These are phyloP conservation scores for Gomphus bonarii DNA, from an alignment of 1,284 basidiomycete genomes.

Conservation along the genomic window DNA sequence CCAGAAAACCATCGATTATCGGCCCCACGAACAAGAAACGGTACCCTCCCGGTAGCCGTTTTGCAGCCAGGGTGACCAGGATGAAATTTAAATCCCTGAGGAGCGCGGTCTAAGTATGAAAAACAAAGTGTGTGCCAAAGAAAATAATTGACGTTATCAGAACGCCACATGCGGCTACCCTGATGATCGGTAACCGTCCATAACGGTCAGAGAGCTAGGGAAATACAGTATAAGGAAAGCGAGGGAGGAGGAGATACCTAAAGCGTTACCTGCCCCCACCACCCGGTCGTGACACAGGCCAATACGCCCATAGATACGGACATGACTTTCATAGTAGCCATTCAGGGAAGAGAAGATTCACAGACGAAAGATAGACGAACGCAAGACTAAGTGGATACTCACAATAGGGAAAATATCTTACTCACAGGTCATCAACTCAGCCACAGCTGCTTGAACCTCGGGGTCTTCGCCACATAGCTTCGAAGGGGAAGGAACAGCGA, in stretches of 20 bases:
- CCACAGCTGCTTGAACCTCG: constrained; percentile 60
- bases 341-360: not conserved
- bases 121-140: not conserved
- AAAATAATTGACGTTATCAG: constrained; percentile 35
- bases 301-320: constrained; percentile 62
- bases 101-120: constrained; percentile 5
- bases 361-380: not conserved
- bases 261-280: constrained; percentile 67
- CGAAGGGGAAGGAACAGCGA: constrained; percentile 6
- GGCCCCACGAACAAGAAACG: constrained; percentile 73
- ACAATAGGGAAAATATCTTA: constrained; percentile 8
- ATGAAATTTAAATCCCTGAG: constrained; percentile 55
- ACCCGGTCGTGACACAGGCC: constrained; percentile 67
- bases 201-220: constrained; percentile 65
- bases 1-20: constrained; percentile 65
- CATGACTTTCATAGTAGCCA: constrained; percentile 32
- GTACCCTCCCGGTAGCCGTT: constrained; percentile 66
- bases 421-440: constrained; percentile 55
- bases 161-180: constrained; percentile 52
- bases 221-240: not conserved
- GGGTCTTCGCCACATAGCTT: constrained; percentile 57
- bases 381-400: not conserved
- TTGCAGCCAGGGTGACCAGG: constrained; percentile 48
- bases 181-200: constrained; percentile 63
- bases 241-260: not conserved